Evolutionary conservation across 1,284 basidiomycete genomes (phyloP).

Genomic region (Leccinum pseudoinsigne): DNA sequence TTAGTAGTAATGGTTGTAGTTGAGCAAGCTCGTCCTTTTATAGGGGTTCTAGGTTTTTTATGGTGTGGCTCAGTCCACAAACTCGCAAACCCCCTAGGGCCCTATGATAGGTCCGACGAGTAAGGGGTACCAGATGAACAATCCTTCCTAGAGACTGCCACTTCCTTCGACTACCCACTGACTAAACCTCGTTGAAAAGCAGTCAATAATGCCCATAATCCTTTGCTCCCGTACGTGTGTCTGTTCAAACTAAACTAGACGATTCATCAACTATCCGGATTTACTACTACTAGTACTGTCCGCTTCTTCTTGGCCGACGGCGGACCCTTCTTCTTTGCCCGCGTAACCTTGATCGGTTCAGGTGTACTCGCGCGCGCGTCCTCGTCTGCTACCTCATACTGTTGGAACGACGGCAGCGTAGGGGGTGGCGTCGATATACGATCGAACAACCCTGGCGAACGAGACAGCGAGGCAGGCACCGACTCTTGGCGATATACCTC

Average conservation of each 20-base stretch:
- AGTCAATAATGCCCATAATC: background rate
- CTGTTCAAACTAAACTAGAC: background rate
- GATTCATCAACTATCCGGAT: conserved; percentile 22
- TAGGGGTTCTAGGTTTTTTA: too few species aligned
- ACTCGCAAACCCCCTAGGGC: too few species aligned
- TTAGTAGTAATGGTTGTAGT: too few species aligned
- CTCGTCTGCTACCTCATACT: conserved; percentile 55
- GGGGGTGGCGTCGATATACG: conserved; percentile 40
- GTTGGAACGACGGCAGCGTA: conserved; percentile 51
- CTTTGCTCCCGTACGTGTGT: background rate
- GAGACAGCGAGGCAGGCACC: conserved; percentile 25
- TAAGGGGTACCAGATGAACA: too few species aligned
- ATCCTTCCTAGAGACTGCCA: too few species aligned
- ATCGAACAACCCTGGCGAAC: conserved; percentile 31
- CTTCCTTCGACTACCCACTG: too few species aligned
- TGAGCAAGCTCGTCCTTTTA: too few species aligned
- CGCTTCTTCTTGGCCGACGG: conserved; percentile 64
- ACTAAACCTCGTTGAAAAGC: background rate
- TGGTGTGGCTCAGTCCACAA: too few species aligned
- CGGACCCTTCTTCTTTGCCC: conserved; percentile 67
- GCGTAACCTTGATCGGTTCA: conserved; percentile 72
- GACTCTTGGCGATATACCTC: conserved; percentile 24
- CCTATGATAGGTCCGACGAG: too few species aligned
- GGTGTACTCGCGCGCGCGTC: conserved; percentile 57
- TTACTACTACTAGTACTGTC: conserved; percentile 36